A percentile compares a stretch with the other conserved stretches of the same genome.
These are phyloP conservation scores for Clavispora fructus DNA, from an alignment of 805 yeast genomes.

Conservation along the genomic window DNA sequence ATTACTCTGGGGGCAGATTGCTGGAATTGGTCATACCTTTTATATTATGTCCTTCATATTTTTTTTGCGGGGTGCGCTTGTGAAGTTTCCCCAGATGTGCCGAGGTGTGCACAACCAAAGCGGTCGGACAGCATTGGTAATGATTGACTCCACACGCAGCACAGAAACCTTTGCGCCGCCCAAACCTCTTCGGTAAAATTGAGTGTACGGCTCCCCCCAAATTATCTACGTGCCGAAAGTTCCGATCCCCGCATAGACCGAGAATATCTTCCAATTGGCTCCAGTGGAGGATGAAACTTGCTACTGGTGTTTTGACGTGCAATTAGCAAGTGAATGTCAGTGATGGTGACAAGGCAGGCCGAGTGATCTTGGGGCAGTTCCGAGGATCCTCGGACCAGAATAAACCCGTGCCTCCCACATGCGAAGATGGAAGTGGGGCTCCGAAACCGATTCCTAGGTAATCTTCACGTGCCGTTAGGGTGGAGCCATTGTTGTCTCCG, in stretches of 20 bases:
- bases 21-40: background rate
- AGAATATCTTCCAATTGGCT: too few species aligned
- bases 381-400: background rate
- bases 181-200: too few species aligned
- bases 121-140: background rate
- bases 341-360: background rate
- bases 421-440: background rate
- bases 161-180: background rate
- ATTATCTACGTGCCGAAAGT: background rate
- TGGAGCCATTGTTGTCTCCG: too few species aligned
- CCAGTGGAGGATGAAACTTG: too few species aligned
- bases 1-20: background rate
- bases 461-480: background rate
- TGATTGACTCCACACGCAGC: background rate
- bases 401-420: background rate
- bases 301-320: too few species aligned
- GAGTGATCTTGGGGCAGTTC: background rate
- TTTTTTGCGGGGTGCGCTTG: constrained; percentile 13
- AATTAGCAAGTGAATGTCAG: too few species aligned
- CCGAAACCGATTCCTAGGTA: background rate
- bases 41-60: background rate
- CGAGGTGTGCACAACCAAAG: constrained; percentile 7
- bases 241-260: background rate
- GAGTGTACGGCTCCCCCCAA: too few species aligned
- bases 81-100: constrained; percentile 9